Evolutionary conservation across 371 early-diverging fungal species (phyloP).

Genomic region (Rhizopus arrhizus): DNA sequence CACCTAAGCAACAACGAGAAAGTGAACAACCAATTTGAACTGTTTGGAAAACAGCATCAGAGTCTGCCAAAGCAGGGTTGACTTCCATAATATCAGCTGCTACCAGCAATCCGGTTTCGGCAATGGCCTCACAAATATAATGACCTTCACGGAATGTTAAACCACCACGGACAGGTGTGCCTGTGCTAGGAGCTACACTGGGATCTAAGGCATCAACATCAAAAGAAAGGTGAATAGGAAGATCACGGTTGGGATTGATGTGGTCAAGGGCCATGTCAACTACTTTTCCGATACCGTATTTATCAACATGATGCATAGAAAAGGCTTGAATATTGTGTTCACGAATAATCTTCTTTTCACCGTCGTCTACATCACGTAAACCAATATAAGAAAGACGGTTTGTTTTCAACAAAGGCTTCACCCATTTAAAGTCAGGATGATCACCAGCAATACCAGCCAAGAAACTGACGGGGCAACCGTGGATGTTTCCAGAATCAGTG

Average conservation of each 20-base stretch:
- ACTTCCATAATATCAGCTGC: slow-evolving; percentile 94
- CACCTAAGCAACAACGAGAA: slow-evolving; percentile 80
- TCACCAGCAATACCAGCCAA: slow-evolving; percentile 80
- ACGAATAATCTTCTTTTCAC: slow-evolving; percentile 81
- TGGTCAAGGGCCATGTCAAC: slow-evolving; percentile 93
- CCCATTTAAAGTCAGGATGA: slow-evolving; percentile 81
- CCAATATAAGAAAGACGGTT: slow-evolving; percentile 94
- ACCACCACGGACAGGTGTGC: slow-evolving; percentile 97
- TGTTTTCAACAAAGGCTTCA: slow-evolving; percentile 74
- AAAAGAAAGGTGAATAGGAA: slow-evolving; percentile 90
- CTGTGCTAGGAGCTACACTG: slow-evolving; percentile 89
- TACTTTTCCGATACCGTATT: slow-evolving; percentile 92
- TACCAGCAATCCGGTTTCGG: slow-evolving; percentile 87
- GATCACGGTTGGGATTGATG: slow-evolving; percentile 77
- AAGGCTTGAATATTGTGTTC: slow-evolving; percentile 88
- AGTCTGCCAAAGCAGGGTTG: slow-evolving; percentile 82
- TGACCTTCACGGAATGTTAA: slow-evolving; percentile 90
- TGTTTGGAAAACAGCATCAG: slow-evolving; percentile 75
- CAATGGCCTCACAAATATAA: slow-evolving; percentile 88
- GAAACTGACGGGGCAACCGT: slow-evolving; percentile 95
- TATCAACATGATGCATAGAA: slow-evolving; percentile 96
- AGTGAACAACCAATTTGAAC: slow-evolving; percentile 87
- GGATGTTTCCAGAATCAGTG: slow-evolving; percentile 91
- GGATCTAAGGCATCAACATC: slow-evolving; percentile 98
- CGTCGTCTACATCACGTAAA: slow-evolving; percentile 90